These are phyloP conservation scores for Trematosphaeria pertusa DNA, from an alignment of 2,329 filamentous ascomycete species.

Conservation along the genomic window DNA sequence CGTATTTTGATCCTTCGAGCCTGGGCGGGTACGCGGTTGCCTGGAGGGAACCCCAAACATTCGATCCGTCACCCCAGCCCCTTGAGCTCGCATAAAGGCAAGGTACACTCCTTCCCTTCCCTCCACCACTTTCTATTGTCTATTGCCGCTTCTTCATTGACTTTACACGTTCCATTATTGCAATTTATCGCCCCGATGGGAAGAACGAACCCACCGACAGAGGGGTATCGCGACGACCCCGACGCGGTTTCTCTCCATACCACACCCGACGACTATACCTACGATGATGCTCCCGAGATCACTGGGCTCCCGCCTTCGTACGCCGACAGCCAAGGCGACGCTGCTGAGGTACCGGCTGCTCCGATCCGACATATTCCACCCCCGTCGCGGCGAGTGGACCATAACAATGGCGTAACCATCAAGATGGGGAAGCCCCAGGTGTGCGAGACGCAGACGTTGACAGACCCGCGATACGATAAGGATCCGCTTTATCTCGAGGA, in stretches of 20 bases:
- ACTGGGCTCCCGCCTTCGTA: constrained; percentile 45
- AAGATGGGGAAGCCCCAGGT: constrained; percentile 38
- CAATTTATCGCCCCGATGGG: too few relatives aligned
- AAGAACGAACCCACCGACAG: constrained; percentile 25
- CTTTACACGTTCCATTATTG: too few relatives aligned
- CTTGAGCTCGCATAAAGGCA: constrained; percentile 2
- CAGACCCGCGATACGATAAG: constrained; percentile 41
- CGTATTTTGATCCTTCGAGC: neutral
- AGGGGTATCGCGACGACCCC: constrained; percentile 44
- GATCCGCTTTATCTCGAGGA: constrained; percentile 42
- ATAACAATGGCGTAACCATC: constrained; percentile 25
- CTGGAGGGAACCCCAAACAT: constrained; percentile 11
- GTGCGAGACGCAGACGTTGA: constrained; percentile 30
- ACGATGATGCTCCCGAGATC: constrained; percentile 46
- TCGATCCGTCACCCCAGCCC: neutral
- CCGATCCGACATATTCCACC: constrained; percentile 36
- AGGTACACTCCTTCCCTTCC: neutral
- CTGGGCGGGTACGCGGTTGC: constrained; percentile 6
- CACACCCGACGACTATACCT: constrained; percentile 46
- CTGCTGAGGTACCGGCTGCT: constrained; percentile 9
- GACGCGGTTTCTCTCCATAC: constrained; percentile 50
- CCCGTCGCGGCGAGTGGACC: constrained; percentile 34
- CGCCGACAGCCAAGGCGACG: constrained; percentile 38
- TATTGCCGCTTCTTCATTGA: too few relatives aligned
- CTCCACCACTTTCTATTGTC: neutral